These are phyloP conservation scores for Sclerotiophoma versabilis DNA, from an alignment of 2,329 filamentous ascomycete genomes.

Conservation along the genomic window DNA sequence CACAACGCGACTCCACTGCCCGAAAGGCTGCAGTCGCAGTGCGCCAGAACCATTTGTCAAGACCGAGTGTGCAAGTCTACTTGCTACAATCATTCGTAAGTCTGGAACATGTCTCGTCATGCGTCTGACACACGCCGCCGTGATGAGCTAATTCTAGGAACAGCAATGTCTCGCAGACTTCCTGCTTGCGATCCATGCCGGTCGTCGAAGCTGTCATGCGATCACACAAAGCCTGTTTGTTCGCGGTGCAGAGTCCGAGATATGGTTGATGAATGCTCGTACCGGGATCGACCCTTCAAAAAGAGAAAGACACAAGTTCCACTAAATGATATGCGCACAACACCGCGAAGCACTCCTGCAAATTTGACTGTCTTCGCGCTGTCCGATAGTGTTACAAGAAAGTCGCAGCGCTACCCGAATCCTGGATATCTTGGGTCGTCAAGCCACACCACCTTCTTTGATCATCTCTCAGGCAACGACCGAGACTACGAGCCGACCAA, in stretches of 20 bases:
- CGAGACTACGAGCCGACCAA: no score
- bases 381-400: background rate
- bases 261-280: background rate
- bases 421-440: conserved; percentile 44
- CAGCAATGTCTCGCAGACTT: background rate
- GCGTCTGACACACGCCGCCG: no score
- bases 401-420: conserved; percentile 30
- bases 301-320: background rate
- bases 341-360: background rate
- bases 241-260: background rate
- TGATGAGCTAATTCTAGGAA: no score
- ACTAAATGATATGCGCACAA: background rate
- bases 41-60: no score
- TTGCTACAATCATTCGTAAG: no score
- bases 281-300: conserved; percentile 2
- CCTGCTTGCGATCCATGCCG: conserved; percentile 5
- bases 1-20: no score
- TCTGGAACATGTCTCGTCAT: no score
- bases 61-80: no score
- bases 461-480: conserved; percentile 36
- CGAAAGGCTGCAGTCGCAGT: no score
- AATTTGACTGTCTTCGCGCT: background rate
- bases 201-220: conserved; percentile 1
- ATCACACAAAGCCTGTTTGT: background rate
- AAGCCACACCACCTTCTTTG: conserved; percentile 43